Conservation (phyloP, 2,329 filamentous ascomycete species). For the Drechslerella stenobrocha region DNA sequence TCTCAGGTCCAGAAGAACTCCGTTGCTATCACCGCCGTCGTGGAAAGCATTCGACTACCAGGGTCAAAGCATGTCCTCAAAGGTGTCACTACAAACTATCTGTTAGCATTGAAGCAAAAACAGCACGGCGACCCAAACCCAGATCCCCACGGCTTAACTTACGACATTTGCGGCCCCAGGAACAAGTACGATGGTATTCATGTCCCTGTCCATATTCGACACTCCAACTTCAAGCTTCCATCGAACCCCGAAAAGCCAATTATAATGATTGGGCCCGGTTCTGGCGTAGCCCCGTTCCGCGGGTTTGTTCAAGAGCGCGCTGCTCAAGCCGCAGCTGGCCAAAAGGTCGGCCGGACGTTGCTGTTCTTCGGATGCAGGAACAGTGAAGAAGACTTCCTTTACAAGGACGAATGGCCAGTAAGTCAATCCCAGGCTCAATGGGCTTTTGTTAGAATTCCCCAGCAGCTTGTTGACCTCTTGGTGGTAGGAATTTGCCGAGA, state of each 20-base stretch:
- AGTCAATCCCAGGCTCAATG: slow-evolving; percentile 55
- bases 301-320: slow-evolving; percentile 93
- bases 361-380: slow-evolving; percentile 96
- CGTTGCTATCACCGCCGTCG: slow-evolving; percentile 91
- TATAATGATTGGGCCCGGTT: slow-evolving; percentile 95
- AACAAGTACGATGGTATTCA: slow-evolving; percentile 98
- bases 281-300: slow-evolving; percentile 93
- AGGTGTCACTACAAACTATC: slow-evolving; percentile 95
- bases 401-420: slow-evolving; percentile 89
- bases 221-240: slow-evolving; percentile 98
- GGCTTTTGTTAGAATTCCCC: background rate
- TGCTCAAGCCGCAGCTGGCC: slow-evolving; percentile 75
- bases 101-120: slow-evolving; percentile 92
- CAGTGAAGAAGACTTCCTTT: slow-evolving; percentile 85
- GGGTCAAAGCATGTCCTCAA: slow-evolving; percentile 79
- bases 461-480: slow-evolving; percentile 25
- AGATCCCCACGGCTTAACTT: slow-evolving; percentile 79
- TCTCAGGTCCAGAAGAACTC: slow-evolving; percentile 91
- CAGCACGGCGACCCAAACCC: slow-evolving; percentile 85
- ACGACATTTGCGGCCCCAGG: slow-evolving; percentile 82
- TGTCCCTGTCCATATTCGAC: slow-evolving; percentile 90
- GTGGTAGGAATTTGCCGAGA: slow-evolving; percentile 75
- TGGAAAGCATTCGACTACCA: slow-evolving; percentile 78
- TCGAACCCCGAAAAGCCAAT: slow-evolving; percentile 91
- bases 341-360: slow-evolving; percentile 81